Conservation (phyloP, 208 protist species). For the Wallacemonas collosoma region DNA sequence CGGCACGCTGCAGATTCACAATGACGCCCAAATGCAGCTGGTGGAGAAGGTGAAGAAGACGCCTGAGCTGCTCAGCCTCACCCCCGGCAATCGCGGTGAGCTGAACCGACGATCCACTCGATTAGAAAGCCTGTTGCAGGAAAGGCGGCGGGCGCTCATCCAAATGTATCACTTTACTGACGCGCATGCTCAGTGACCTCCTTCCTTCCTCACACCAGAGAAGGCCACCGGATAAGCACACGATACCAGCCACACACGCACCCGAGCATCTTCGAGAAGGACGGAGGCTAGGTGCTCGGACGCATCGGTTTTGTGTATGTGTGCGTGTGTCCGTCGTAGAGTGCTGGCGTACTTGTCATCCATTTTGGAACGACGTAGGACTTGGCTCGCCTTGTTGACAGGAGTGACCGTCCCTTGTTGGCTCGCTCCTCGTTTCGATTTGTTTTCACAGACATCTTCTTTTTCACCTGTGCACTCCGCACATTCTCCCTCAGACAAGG, state of each 20-base stretch:
- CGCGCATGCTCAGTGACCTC: not conserved
- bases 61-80: slow-evolving; percentile 31
- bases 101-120: slow-evolving; percentile 14
- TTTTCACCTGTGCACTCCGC: not conserved
- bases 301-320: too few species aligned
- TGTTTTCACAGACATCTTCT: slow-evolving; percentile 7
- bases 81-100: slow-evolving; percentile 2
- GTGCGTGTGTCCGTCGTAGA: too few species aligned
- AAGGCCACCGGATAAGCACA: too few species aligned
- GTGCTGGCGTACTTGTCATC: too few species aligned
- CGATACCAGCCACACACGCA: too few species aligned
- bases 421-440: not conserved
- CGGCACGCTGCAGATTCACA: slow-evolving; percentile 74
- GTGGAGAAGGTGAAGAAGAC: slow-evolving; percentile 45
- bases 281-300: too few species aligned
- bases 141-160: slow-evolving; percentile 32
- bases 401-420: too few species aligned
- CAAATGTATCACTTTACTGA: slow-evolving; percentile 41
- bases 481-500: not conserved
- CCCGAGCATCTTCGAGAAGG: too few species aligned
- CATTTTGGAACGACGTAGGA: too few species aligned
- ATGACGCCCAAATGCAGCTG: slow-evolving; percentile 75
- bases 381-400: too few species aligned
- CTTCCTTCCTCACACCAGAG: too few species aligned
- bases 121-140: slow-evolving; percentile 33